phyloP scores from a whole-genome alignment of 192 early-diverging fungal genomes.

The Thamnidium elegans region DNA sequence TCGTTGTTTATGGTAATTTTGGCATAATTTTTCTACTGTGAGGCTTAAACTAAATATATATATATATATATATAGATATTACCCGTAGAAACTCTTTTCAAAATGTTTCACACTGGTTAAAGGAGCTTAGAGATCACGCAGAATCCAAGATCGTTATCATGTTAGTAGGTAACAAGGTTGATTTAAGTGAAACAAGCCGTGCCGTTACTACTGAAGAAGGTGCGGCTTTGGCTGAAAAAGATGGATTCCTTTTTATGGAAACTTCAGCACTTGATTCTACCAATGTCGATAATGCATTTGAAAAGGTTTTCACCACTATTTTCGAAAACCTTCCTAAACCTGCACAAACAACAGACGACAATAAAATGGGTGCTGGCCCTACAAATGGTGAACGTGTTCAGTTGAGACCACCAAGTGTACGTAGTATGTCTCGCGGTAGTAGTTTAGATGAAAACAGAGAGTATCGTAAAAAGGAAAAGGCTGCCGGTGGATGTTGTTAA shows the following conservation, averaged over 20 bases:
- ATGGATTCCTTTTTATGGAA: conserved; percentile 80
- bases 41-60: not conserved
- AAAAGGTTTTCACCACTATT: conserved; percentile 80
- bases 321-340: conserved; percentile 35
- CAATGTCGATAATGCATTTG: conserved; percentile 76
- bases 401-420: conserved; percentile 45
- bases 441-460: conserved; percentile 39
- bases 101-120: conserved; percentile 87
- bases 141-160: conserved; percentile 91
- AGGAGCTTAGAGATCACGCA: conserved; percentile 89
- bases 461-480: conserved; percentile 40
- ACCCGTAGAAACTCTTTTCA: conserved; percentile 67
- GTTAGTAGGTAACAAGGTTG: conserved; percentile 90
- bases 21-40: conserved; percentile 25
- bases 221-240: conserved; percentile 70
- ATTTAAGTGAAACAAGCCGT: conserved; percentile 64
- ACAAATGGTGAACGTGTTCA: conserved; percentile 24
- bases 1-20: conserved; percentile 85
- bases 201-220: conserved; percentile 75
- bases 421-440: conserved; percentile 28
- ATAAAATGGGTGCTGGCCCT: not conserved
- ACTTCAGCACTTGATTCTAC: conserved; percentile 74
- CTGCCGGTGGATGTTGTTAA: conserved; percentile 37
- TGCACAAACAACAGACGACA: conserved; percentile 13
- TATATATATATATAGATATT: conserved; percentile 27